Evolutionary conservation across 306 rosid genomes (phyloP).

Genomic region (Castanospermum australe): DNA sequence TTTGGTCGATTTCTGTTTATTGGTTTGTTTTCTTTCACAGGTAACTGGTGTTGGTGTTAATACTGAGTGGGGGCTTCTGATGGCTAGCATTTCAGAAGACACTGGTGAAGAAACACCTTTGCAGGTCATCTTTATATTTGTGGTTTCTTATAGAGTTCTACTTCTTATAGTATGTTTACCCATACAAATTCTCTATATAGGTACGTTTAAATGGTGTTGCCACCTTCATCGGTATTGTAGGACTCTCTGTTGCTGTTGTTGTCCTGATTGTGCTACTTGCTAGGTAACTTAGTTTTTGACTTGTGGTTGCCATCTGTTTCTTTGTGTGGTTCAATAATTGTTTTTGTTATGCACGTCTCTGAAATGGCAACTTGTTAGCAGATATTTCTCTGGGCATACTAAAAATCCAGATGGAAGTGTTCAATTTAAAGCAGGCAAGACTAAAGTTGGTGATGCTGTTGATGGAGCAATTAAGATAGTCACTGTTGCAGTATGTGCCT

Average conservation of each 20-base stretch:
- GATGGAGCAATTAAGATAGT: slow-evolving; percentile 89
- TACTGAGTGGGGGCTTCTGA: slow-evolving; percentile 99
- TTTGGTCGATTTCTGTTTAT: not conserved
- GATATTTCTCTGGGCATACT: slow-evolving; percentile 93
- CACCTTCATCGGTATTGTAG: slow-evolving; percentile 89
- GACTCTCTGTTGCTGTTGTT: slow-evolving; percentile 80
- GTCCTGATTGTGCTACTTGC: slow-evolving; percentile 77
- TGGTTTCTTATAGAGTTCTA: not conserved
- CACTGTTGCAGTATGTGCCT: slow-evolving; percentile 85
- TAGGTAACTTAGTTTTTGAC: slow-evolving; percentile 51
- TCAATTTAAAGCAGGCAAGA: slow-evolving; percentile 67
- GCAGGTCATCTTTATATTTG: slow-evolving; percentile 59
- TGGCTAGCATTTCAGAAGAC: slow-evolving; percentile 99
- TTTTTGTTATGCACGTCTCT: slow-evolving; percentile 20
- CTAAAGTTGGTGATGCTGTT: slow-evolving; percentile 67
- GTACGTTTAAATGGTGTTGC: slow-evolving; percentile 98
- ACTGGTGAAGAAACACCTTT: slow-evolving; percentile 98
- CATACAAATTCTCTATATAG: slow-evolving; percentile 40
- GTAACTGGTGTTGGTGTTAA: slow-evolving; percentile 89
- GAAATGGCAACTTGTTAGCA: slow-evolving; percentile 34
- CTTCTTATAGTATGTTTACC: slow-evolving; percentile 12
- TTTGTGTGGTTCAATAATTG: not conserved
- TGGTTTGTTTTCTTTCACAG: slow-evolving; percentile 38
- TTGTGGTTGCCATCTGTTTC: slow-evolving; percentile 13
- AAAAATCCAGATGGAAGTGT: slow-evolving; percentile 38